These are phyloP conservation scores for Neurospora sp. DNA, from an alignment of 495 filamentous ascomycete species.

Conservation along the genomic window DNA sequence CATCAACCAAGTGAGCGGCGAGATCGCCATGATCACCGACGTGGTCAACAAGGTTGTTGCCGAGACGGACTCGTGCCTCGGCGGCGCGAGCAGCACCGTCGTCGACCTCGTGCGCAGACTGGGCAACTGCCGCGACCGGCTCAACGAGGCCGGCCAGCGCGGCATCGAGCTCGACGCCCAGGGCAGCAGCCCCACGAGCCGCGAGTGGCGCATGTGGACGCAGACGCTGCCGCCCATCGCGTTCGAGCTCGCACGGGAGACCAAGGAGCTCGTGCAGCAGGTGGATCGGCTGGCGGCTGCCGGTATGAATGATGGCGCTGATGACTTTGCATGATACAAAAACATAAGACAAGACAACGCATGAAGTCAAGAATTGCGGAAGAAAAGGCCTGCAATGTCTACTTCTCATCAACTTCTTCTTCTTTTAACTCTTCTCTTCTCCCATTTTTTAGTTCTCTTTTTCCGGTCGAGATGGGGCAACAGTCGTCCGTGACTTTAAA, in stretches of 20 bases:
- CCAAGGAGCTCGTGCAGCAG: constrained; percentile 56
- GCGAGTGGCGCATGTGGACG: constrained; percentile 52
- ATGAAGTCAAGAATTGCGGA: no score
- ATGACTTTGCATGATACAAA: constrained; percentile 31
- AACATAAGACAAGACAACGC: neutral
- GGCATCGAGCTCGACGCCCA: constrained; percentile 44
- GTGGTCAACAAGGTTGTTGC: constrained; percentile 60
- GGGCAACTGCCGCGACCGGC: constrained; percentile 50
- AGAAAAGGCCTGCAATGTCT: no score
- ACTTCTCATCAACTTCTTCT: neutral
- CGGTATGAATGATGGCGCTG: constrained; percentile 23
- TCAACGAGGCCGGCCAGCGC: constrained; percentile 57
- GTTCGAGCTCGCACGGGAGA: constrained; percentile 77
- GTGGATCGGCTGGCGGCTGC: constrained; percentile 26
- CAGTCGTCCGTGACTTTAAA: neutral
- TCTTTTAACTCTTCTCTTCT: neutral
- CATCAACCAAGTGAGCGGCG: constrained; percentile 54
- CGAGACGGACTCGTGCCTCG: constrained; percentile 45
- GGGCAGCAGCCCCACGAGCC: constrained; percentile 35
- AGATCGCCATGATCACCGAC: constrained; percentile 60
- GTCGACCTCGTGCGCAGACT: constrained; percentile 52
- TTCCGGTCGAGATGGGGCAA: neutral
- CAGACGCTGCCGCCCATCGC: constrained; percentile 71
- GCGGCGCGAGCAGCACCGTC: constrained; percentile 23
- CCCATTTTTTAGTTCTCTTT: neutral